These are phyloP conservation scores for Balakata baccata DNA, from an alignment of 345 rosid genomes.

Conservation along the genomic window DNA sequence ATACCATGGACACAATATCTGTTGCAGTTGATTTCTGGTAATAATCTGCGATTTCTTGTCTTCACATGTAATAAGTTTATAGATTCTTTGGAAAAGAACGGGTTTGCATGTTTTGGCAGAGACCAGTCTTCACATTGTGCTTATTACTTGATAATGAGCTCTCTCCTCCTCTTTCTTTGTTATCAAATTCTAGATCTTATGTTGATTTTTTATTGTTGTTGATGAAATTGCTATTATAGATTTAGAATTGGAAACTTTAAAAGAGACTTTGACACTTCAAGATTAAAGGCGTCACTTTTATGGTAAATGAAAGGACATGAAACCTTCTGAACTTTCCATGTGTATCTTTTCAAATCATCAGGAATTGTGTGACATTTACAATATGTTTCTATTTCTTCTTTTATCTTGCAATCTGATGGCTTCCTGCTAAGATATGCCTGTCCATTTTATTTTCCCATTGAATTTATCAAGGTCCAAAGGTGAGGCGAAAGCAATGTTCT, in stretches of 20 bases:
- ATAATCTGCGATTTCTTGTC: not conserved
- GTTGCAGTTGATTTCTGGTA: constrained; percentile 98
- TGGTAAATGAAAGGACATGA: not conserved
- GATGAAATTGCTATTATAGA: not conserved
- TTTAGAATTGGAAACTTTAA: not conserved
- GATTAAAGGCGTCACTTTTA: too few relatives aligned
- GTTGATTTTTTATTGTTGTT: not conserved
- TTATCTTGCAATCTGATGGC: not conserved
- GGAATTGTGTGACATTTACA: not conserved
- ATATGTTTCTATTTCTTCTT: not conserved
- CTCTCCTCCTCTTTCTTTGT: not conserved
- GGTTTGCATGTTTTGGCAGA: too few relatives aligned
- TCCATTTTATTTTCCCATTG: constrained; percentile 4
- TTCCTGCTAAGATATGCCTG: constrained; percentile 4
- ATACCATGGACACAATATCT: constrained; percentile 98
- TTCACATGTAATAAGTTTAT: not conserved
- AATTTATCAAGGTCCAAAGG: constrained; percentile 65
- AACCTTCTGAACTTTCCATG: not conserved
- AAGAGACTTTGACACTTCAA: not conserved
- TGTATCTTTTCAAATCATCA: not conserved
- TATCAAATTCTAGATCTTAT: not conserved
- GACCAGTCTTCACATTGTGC: not conserved
- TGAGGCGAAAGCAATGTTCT: constrained; percentile 81
- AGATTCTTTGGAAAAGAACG: not conserved
- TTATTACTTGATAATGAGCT: not conserved